Evolutionary conservation across 306 rosid species (phyloP).

Genomic region (Prosopis cineraria): DNA sequence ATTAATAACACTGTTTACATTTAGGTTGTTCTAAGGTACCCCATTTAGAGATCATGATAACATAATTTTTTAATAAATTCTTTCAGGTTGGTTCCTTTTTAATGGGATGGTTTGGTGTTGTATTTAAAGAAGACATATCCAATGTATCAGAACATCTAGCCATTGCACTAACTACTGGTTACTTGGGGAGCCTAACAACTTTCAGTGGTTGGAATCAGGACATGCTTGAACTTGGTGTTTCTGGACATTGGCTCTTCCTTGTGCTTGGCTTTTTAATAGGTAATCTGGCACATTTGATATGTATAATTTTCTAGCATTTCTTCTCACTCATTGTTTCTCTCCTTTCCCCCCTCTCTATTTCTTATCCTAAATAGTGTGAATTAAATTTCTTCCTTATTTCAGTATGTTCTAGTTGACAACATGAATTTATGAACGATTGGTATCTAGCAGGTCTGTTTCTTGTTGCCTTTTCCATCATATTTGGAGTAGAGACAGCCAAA

Average conservation of each 20-base stretch:
- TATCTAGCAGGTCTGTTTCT: conserved; percentile 73
- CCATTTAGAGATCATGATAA: no score
- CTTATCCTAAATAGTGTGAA: background rate
- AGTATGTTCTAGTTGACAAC: conserved; percentile 2
- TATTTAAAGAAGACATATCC: conserved; percentile 61
- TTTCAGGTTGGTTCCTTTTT: conserved; percentile 71
- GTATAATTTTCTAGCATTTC: background rate
- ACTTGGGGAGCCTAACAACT: conserved; percentile 70
- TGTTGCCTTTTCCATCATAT: conserved; percentile 64
- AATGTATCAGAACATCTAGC: conserved; percentile 55
- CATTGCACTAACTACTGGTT: conserved; percentile 62
- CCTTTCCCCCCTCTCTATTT: background rate
- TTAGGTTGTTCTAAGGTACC: no score
- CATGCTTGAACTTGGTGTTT: conserved; percentile 63
- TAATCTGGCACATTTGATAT: conserved; percentile 21
- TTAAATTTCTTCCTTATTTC: background rate
- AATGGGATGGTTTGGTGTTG: conserved; percentile 78
- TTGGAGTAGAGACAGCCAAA: no score
- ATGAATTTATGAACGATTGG: background rate
- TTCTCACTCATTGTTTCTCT: background rate
- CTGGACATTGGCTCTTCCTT: conserved; percentile 55
- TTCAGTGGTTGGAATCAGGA: conserved; percentile 77
- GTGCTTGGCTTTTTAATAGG: conserved; percentile 63
- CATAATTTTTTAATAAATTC: background rate
- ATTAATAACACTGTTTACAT: no score